Evolutionary conservation across 129 eudicot genomes (phyloP), one percentile per base, ranked within the genome.

Genomic region (Gnaphalium uliginosum): DNA sequence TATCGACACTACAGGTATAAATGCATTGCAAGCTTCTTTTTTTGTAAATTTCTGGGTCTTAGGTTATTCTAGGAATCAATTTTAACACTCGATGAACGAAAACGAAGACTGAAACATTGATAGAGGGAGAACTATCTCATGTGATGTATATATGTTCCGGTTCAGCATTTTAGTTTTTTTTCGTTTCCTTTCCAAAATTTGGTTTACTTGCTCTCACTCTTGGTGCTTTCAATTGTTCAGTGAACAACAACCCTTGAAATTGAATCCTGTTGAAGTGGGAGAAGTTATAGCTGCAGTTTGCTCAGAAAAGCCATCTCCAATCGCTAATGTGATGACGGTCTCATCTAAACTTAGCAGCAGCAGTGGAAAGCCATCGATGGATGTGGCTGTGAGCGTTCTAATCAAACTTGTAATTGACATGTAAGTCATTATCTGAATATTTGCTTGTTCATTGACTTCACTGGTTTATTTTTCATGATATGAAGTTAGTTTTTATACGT

Each of bases 381-480:
- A 94, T 79, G 99, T 91, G 83, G 96, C 99, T 79, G 97, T 91
- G 76, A 94, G 99, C 86, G 99, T 94, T 69, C 92, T 94, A 66
- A 89, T 94, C 71, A 94, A 94, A 89, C 97, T 94, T 75, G 93
- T 94, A 68, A 89, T 94, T 68, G 99, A 94, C 92, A 94, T 94
- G 99, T 94, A 94, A 30, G 97, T 72, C 84, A 53, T 59, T 17
- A 9, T 68, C 43, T 72, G 24, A 48, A 66, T 73, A 58, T 67
- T 66, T 21, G 5, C 37, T 46, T 15, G 29, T 39, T 64, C 58
- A 26, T 37, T 14, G n/a, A 58, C 66, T 21, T 71, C 29, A 22
- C 66, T 50, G 71, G 21, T 48, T 71, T n/a, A 54, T 2, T 67
- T 24, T 54, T 26, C 60, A 53, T 56, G 26, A 73, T 73, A 22